Evolutionary conservation across 768 basidiomycete species (phyloP), one percentile per base, ranked within the genome.

Genomic region (Russula griseocarnosa): DNA sequence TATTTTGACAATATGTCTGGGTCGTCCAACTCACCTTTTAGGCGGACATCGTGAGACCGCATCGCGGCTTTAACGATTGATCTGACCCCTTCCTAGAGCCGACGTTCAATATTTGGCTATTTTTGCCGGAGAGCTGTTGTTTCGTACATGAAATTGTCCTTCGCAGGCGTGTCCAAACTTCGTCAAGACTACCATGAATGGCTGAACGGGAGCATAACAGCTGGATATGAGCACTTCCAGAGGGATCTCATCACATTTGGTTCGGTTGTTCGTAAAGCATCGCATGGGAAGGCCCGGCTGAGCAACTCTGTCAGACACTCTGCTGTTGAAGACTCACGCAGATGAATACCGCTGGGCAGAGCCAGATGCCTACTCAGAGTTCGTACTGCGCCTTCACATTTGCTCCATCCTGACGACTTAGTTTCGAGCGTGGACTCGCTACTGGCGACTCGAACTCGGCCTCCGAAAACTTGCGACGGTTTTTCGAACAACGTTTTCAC

Each of bases 401-500:
- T 50, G 20, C 0, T 13, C 20, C 16, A 20, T 55, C 32, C 75
- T 77, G 63, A 56, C 32, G 55, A 32, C 34, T 20, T 14, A 93
- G 91, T 6, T 92, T 83, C 81, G 84, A 90, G 70, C 82, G 82
- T 60, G 83, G 81, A 8, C 71, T 80, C n/a, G 77, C 80, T 14
- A 80, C 82, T 6, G 88, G 88, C 0, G 90, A 93, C 72, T 85
- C 86, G 66, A 83, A 83, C 51, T 68, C 81, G 10, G 90, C 89
- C 0, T 79, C 82, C 3, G 90, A 91, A 67, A 86, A 84, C 67
- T 74, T 94, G 44, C 82, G 90, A 38, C 77, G 83, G 58, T 94
- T 89, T 72, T 94, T 93, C 67, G 91, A 93, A 71, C 92, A 93
- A 64, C 87, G 84, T 70, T 94, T 94, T 70, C 87, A 92, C 66